Evolutionary conservation across 176 grass and related monocot genomes (phyloP).

Genomic region (Juncus inflexus): DNA sequence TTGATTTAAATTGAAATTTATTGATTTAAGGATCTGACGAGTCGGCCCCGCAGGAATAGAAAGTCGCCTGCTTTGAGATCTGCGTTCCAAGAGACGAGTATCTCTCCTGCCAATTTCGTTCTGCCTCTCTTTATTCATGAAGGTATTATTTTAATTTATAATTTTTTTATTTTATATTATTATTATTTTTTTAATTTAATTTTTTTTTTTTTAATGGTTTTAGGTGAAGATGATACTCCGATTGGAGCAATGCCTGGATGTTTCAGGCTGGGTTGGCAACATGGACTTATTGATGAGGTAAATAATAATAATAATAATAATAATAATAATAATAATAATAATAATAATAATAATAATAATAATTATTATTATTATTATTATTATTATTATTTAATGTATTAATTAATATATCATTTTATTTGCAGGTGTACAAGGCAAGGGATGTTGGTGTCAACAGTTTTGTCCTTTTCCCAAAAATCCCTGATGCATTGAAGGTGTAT

Average conservation of each 20-base stretch:
- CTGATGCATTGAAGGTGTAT: conserved; percentile 91
- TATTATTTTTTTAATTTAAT: background rate
- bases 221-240: conserved; percentile 83
- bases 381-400: background rate
- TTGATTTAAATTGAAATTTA: background rate
- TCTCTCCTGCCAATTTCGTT: conserved; percentile 76
- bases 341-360: background rate
- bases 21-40: conserved; percentile 44
- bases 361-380: background rate
- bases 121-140: conserved; percentile 95
- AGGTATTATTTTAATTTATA: conserved; percentile 40
- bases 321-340: conserved; percentile 5
- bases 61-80: conserved; percentile 66
- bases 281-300: conserved; percentile 92
- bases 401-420: conserved; percentile 8
- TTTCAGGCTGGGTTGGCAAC: conserved; percentile 89
- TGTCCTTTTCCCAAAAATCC: conserved; percentile 95
- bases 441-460: conserved; percentile 97
- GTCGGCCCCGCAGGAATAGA: conserved; percentile 80
- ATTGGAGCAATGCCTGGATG: conserved; percentile 98
- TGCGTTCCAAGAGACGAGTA: conserved; percentile 76
- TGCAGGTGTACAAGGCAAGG: conserved; percentile 84
- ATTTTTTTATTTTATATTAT: conserved; percentile 14
- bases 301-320: background rate
- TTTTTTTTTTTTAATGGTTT: background rate